phyloP scores from a whole-genome alignment of 345 rosid species.

The Citrus maxima region DNA sequence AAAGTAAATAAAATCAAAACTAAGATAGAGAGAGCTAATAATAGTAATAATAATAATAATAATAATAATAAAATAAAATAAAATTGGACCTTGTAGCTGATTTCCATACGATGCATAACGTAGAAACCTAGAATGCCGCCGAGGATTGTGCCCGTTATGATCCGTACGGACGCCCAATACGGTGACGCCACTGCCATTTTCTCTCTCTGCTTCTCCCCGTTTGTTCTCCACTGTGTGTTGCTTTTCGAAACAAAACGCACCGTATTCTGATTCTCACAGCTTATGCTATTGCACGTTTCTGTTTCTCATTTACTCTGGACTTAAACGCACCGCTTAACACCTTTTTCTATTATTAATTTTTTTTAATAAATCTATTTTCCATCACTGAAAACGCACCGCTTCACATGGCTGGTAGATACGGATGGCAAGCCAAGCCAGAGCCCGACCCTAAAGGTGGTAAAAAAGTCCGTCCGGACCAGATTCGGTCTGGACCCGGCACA shows the following conservation, averaged over 20 bases:
- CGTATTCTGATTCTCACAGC: neutral
- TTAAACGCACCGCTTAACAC: neutral
- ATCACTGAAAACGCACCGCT: no score
- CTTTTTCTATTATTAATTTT: no score
- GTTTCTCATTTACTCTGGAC: neutral
- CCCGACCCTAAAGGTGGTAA: no score
- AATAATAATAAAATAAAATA: neutral
- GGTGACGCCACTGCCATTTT: conserved; percentile 48
- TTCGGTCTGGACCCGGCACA: fast-evolving
- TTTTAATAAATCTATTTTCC: no score
- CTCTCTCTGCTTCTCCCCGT: neutral
- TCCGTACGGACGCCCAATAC: conserved; percentile 69
- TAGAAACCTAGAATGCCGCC: conserved; percentile 86
- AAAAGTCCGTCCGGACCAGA: fast-evolving
- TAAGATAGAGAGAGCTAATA: neutral
- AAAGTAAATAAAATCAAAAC: neutral
- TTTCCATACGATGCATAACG: conserved; percentile 79
- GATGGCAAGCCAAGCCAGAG: no score
- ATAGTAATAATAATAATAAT: no score
- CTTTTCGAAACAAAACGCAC: neutral
- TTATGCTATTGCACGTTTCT: neutral
- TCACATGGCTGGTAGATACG: no score
- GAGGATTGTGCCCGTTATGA: conserved; percentile 70
- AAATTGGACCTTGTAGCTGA: conserved; percentile 59
- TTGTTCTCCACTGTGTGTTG: no score